Evolutionary conservation across 1,284 basidiomycete species (phyloP).

Genomic region (Anthracocystis setariae): DNA sequence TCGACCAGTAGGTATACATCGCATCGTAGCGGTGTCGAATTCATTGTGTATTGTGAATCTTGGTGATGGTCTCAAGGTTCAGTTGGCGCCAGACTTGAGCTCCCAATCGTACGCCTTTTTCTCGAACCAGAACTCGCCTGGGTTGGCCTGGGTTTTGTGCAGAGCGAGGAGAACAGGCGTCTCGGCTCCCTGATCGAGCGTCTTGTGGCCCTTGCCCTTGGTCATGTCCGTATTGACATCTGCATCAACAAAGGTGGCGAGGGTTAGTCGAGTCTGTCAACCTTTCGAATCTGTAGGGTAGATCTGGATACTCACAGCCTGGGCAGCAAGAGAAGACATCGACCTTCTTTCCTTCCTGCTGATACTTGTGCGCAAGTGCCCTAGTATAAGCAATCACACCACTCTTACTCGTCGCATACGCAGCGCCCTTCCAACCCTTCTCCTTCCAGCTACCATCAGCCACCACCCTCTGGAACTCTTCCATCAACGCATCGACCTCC

Average conservation of each 20-base stretch:
- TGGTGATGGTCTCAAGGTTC: too few species aligned
- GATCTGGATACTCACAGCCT: slow-evolving; percentile 43
- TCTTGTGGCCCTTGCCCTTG: slow-evolving; percentile 55
- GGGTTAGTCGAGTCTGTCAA: not conserved
- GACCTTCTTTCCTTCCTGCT: slow-evolving; percentile 35
- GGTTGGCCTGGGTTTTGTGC: slow-evolving; percentile 37
- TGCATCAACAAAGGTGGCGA: not conserved
- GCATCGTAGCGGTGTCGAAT: too few species aligned
- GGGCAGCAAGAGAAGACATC: slow-evolving; percentile 62
- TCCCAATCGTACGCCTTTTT: slow-evolving; percentile 35
- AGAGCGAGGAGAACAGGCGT: slow-evolving; percentile 64
- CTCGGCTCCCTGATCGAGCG: slow-evolving; percentile 61
- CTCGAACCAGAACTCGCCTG: slow-evolving; percentile 48
- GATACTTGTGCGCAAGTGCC: slow-evolving; percentile 49
- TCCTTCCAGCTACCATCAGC: slow-evolving; percentile 51
- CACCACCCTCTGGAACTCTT: slow-evolving; percentile 53
- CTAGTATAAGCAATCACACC: slow-evolving; percentile 55
- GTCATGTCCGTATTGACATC: slow-evolving; percentile 63
- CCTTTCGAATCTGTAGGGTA: not conserved
- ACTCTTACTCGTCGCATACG: slow-evolving; percentile 61
- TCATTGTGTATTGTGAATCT: too few species aligned
- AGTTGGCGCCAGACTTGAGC: slow-evolving; percentile 1
- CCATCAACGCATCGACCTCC: slow-evolving; percentile 50
- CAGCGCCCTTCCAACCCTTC: slow-evolving; percentile 62
- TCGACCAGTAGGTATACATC: slow-evolving; percentile 16